Conservation (phyloP, 495 filamentous ascomycete species). For the Neurospora cerealis region DNA sequence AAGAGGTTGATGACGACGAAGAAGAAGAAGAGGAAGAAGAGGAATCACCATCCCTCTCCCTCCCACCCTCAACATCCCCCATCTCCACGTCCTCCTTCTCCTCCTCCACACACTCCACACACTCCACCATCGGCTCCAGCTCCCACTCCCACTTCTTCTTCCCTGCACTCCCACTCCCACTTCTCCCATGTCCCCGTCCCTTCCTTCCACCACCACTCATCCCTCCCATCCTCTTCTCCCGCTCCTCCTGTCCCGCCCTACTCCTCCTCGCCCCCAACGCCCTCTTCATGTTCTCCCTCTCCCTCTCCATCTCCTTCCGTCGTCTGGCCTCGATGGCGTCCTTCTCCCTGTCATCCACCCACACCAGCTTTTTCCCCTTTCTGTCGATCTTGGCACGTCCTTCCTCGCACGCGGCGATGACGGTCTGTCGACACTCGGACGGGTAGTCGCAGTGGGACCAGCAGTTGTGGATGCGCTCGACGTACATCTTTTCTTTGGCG, state of each 20-base stretch:
- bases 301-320: neutral
- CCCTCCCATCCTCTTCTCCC: neutral
- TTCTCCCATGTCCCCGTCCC: neutral
- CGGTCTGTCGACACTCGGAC: constrained; percentile 26
- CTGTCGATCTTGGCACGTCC: neutral
- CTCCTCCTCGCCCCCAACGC: neutral
- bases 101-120: neutral
- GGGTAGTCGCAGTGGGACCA: constrained; percentile 35
- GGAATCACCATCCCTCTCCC: neutral
- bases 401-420: constrained; percentile 4
- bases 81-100: neutral
- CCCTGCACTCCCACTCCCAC: neutral
- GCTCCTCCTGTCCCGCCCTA: neutral
- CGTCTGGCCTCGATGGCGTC: neutral
- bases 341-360: neutral
- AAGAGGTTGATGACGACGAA: neutral
- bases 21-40: neutral
- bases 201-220: neutral
- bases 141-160: neutral
- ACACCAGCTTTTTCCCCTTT: neutral
- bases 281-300: neutral
- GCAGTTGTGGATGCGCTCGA: constrained; percentile 23
- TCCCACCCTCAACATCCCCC: neutral
- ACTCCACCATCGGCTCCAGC: neutral
- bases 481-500: constrained; percentile 18